Evolutionary conservation across 805 yeast genomes (phyloP), one percentile per base, ranked within the genome.

Genomic region (Myxozyma mucilagina): DNA sequence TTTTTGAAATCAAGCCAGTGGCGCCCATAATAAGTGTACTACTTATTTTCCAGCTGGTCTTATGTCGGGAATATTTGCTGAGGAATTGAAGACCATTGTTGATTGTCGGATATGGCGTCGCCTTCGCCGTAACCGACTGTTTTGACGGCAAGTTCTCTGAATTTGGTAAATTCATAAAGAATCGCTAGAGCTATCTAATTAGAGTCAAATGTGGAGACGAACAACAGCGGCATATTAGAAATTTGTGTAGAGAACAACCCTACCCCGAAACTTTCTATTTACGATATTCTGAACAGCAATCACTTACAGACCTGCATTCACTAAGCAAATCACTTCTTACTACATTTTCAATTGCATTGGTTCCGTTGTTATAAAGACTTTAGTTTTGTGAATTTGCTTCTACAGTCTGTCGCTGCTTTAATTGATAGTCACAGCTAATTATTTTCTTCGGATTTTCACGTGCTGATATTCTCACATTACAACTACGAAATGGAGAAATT

Each of bases 21-120:
- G 84, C 75, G 34, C 84, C 69, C 69, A 96, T 84, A 1, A 94
- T 86, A 11, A 85, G 78, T 58, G 85, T 86, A 5, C 96, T 86
- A 0, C 86, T 80, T 24, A 75, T 70, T 67, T 85, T 83, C 97
- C 97, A 90, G 62, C 82, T 69, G 31, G 72, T 68, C 0, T 83
- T 73, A 0, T 77, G 73, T 47, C 92, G 76, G 0, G 96, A 92
- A 66, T 84, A 87, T 45, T 82, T 81, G 2, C 74, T 63, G 18
- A 90, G 80, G 70, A 86, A 85, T 34, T 85, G 88, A 64, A 87
- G 89, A 4, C 96, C 97, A 32, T 36, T 56, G 24, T 34, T 16
- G 20, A 41, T 35, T 5, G 64, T 60, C 4, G 56, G 41, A 35
- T 50, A 43, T 42, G 50, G 20, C 10, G 35, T 29, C 14, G 16